phyloP scores from a whole-genome alignment of 2,329 filamentous ascomycete genomes.

The Annulohypoxylon truncatum region DNA sequence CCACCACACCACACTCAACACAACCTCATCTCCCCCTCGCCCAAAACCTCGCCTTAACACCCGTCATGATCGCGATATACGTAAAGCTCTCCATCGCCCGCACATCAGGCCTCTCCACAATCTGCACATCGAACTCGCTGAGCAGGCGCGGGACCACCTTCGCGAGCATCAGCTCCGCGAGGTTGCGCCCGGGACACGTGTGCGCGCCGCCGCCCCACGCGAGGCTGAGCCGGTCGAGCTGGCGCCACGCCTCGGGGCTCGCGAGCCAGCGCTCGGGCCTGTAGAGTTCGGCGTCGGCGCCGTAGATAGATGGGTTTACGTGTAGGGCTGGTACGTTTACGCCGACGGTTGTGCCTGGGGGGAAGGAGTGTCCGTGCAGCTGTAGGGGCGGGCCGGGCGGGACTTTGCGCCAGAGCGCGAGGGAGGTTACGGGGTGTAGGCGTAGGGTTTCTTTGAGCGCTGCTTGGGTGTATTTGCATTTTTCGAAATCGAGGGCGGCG shows the following conservation, averaged over 20 bases:
- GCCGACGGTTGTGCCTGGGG: conserved; percentile 60
- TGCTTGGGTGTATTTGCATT: conserved; percentile 55
- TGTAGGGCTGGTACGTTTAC: conserved; percentile 65
- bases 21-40: neutral
- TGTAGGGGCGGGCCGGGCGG: conserved; percentile 51
- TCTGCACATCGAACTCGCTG: conserved; percentile 57
- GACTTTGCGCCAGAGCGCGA: conserved; percentile 62
- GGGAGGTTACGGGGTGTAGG: conserved; percentile 62
- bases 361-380: conserved; percentile 56
- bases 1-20: neutral
- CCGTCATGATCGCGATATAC: conserved; percentile 65
- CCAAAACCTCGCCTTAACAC: conserved; percentile 57
- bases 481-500: conserved; percentile 28
- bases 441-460: conserved; percentile 64
- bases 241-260: conserved; percentile 44
- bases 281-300: conserved; percentile 57
- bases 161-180: conserved; percentile 63
- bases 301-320: conserved; percentile 62
- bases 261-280: conserved; percentile 61
- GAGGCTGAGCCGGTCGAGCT: conserved; percentile 62
- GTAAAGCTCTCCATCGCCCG: conserved; percentile 56
- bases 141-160: conserved; percentile 58
- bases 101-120: conserved; percentile 53
- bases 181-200: conserved; percentile 62
- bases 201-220: conserved; percentile 65